These are phyloP conservation scores for Selaginella tamariscina DNA, from an alignment of 75 land plant genomes.

Conservation along the genomic window DNA sequence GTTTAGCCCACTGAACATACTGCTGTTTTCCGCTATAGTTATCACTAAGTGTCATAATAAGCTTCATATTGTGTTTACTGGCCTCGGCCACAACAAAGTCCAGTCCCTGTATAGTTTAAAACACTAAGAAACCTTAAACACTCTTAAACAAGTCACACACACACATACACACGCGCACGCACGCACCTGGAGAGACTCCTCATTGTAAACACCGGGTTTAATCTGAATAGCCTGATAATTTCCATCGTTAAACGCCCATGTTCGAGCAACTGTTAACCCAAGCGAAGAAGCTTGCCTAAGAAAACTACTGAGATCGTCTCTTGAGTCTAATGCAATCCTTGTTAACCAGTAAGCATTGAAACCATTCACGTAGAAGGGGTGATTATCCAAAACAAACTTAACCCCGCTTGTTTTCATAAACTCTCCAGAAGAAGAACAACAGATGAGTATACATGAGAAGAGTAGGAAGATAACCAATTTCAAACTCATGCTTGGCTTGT, in stretches of 20 bases:
- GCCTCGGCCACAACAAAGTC: conserved; percentile 6
- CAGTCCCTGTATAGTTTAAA: background rate
- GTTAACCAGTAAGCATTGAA: conserved; percentile 11
- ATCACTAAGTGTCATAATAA: background rate
- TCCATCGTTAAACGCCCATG: conserved; percentile 2
- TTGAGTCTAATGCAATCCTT: background rate
- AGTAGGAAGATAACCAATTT: no score
- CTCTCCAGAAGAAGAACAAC: no score
- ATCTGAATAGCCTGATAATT: background rate
- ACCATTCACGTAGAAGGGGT: conserved; percentile 11
- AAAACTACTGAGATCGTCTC: background rate
- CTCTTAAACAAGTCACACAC: background rate
- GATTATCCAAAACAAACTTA: background rate
- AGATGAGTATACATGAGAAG: no score
- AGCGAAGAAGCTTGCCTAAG: background rate
- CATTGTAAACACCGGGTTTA: background rate
- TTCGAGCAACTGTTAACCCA: conserved; percentile 1
- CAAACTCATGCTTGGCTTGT: no score
- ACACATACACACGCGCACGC: background rate
- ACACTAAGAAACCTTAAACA: background rate
- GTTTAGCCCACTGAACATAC: conserved; percentile 1
- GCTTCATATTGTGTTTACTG: background rate
- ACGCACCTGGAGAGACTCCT: conserved; percentile 2
- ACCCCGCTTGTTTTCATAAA: background rate
- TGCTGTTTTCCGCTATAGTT: conserved; percentile 2